Conservation (phyloP, 495 filamentous ascomycete species). For the Penicillium goetzii region DNA sequence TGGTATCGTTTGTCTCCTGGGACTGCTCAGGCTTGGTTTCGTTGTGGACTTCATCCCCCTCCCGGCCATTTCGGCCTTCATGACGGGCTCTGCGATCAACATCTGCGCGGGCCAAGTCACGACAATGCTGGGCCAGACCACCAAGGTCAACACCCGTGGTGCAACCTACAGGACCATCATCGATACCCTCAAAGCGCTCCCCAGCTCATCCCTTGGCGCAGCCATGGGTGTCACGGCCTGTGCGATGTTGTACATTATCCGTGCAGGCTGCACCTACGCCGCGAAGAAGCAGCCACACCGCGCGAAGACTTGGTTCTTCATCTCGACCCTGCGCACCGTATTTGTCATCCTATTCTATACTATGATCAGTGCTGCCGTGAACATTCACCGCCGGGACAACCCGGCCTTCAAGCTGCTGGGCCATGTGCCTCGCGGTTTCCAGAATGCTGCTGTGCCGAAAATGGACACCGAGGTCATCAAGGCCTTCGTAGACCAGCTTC, state of each 20-base stretch:
- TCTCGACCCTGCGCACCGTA: conserved; percentile 83
- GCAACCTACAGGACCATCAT: conserved; percentile 86
- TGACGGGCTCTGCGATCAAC: conserved; percentile 95
- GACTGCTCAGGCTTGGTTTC: conserved; percentile 80
- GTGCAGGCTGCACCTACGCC: conserved; percentile 64
- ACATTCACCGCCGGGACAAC: conserved; percentile 57
- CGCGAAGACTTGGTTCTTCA: conserved; percentile 82
- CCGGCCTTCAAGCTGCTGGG: conserved; percentile 69
- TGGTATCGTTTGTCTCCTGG: conserved; percentile 79
- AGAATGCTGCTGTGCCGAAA: conserved; percentile 74
- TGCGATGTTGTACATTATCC: conserved; percentile 80
- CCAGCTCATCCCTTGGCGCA: conserved; percentile 70
- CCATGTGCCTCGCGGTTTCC: conserved; percentile 80
- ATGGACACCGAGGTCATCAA: conserved; percentile 66
- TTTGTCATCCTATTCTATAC: conserved; percentile 95
- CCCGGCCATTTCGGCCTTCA: conserved; percentile 90
- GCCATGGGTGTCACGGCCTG: conserved; percentile 89
- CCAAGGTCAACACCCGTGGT: conserved; percentile 70
- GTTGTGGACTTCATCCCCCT: conserved; percentile 96
- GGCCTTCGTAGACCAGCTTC: conserved; percentile 65
- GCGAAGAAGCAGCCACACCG: conserved; percentile 71
- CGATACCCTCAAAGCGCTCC: conserved; percentile 79
- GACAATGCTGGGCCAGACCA: conserved; percentile 79
- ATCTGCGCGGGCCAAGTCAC: conserved; percentile 90
- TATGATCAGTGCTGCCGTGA: conserved; percentile 85